These are phyloP conservation scores for Tripterygium wilfordii DNA, from an alignment of 177 flowering plant species.

Conservation along the genomic window DNA sequence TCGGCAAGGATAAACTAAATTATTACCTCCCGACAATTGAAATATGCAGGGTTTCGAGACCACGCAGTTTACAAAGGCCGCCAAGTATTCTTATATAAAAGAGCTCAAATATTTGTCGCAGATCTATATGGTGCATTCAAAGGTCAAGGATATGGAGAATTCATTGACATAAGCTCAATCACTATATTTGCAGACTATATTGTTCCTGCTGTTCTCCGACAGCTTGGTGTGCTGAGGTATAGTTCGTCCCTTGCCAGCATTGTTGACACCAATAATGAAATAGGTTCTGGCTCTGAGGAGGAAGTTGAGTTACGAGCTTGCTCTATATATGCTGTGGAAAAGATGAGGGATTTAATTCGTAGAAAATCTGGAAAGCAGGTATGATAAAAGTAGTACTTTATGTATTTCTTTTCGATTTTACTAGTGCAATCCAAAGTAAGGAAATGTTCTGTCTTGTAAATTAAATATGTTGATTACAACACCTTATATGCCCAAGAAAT, in stretches of 20 bases:
- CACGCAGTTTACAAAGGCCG: constrained; percentile 91
- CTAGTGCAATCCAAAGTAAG: neutral
- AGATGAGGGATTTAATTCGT: constrained; percentile 65
- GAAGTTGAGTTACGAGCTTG: constrained; percentile 93
- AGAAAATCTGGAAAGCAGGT: constrained; percentile 72
- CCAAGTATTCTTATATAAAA: constrained; percentile 86
- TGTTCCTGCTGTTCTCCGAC: constrained; percentile 83
- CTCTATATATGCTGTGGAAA: constrained; percentile 85
- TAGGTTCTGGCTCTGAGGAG: constrained; percentile 80
- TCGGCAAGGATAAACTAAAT: no score
- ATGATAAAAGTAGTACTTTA: constrained; percentile 1
- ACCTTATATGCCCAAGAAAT: no score
- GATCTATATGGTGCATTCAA: constrained; percentile 95
- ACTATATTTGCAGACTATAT: constrained; percentile 95
- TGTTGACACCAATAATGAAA: constrained; percentile 53
- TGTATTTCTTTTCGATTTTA: neutral
- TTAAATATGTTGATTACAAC: no score
- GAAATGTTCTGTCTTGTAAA: no score
- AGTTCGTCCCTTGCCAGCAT: constrained; percentile 42
- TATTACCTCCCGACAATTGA: neutral
- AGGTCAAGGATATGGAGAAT: constrained; percentile 82
- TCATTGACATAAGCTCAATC: constrained; percentile 60
- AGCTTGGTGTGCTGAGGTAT: constrained; percentile 80
- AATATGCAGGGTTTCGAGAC: constrained; percentile 74
- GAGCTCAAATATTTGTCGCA: constrained; percentile 95